phyloP scores from a whole-genome alignment of 306 rosid species.

The Cucurbita argyrosperma region DNA sequence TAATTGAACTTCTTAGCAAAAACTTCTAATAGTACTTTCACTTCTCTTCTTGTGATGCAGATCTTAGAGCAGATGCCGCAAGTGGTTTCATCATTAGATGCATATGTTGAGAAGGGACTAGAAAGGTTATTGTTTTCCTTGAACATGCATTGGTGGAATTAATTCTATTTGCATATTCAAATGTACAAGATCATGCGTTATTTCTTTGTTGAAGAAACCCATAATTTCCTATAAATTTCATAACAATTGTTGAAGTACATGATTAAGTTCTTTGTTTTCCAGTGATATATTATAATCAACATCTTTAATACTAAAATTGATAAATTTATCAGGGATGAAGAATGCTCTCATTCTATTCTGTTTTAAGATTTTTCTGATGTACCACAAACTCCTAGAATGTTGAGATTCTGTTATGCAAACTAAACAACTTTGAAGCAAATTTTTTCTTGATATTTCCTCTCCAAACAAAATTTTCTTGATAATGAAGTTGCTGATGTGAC shows the following conservation, averaged over 20 bases:
- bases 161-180: not conserved
- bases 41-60: slow-evolving; percentile 29
- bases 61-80: slow-evolving; percentile 69
- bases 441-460: not conserved
- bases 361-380: too few species aligned
- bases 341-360: not conserved
- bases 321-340: not conserved
- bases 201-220: not conserved
- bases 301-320: not conserved
- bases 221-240: not conserved
- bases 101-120: slow-evolving; percentile 60
- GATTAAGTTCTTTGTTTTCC: not conserved
- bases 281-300: not conserved
- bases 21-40: not conserved
- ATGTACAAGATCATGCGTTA: not conserved
- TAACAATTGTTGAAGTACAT: not conserved
- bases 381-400: not conserved
- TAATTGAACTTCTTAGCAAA: not conserved
- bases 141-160: not conserved
- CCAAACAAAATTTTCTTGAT: not conserved
- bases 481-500: not conserved
- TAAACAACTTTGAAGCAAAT: not conserved
- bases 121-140: slow-evolving; percentile 34
- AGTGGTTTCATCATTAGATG: slow-evolving; percentile 76
- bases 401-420: not conserved